phyloP scores from a whole-genome alignment of 2,329 filamentous ascomycete genomes.

The Colletotrichum plurivorum region DNA sequence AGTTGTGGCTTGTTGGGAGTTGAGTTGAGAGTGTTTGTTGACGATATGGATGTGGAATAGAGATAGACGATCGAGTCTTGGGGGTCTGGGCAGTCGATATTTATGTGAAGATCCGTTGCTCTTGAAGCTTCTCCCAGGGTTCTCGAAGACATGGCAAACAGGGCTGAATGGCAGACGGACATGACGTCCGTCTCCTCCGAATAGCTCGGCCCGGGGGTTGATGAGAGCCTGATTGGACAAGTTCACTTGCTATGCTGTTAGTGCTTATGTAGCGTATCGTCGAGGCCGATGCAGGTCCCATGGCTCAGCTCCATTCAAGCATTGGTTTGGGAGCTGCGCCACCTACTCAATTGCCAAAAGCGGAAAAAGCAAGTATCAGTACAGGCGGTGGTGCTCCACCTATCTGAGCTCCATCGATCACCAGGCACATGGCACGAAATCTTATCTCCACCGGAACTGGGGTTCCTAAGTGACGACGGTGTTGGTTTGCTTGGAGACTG shows the following conservation, averaged over 20 bases:
- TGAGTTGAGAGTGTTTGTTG: neutral
- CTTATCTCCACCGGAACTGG: neutral
- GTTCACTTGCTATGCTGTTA: no score
- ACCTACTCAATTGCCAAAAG: neutral
- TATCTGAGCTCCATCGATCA: neutral
- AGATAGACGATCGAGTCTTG: neutral
- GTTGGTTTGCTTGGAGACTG: no score
- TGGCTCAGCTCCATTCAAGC: neutral
- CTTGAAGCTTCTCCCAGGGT: neutral
- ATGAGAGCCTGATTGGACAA: neutral
- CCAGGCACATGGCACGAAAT: neutral
- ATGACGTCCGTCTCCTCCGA: neutral
- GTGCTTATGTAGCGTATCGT: no score
- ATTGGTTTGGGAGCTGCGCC: neutral
- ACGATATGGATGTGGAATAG: no score
- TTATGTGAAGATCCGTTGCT: neutral
- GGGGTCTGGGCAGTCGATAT: neutral
- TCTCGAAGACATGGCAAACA: neutral
- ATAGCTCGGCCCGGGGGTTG: no score
- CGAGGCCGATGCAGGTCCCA: neutral
- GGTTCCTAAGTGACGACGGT: neutral
- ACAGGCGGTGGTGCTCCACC: no score
- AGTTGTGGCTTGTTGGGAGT: neutral
- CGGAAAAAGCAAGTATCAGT: neutral
- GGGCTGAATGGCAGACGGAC: neutral